Base-by-base conservation (phyloP, 495 filamentous ascomycete genomes). In the Penicillium ucsense region DNA sequence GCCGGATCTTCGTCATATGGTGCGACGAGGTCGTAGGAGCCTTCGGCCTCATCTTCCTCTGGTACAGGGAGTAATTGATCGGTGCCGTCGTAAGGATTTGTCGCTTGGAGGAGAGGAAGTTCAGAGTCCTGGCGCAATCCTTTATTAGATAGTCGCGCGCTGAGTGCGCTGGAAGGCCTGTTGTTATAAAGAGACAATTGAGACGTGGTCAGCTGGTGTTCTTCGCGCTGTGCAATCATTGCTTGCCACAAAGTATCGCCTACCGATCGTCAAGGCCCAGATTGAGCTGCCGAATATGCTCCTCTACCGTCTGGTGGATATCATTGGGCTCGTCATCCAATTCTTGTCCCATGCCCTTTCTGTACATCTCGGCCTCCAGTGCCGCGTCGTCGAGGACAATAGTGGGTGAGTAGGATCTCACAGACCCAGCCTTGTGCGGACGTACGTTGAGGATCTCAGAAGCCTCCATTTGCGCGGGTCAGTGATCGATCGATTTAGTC, bases 1-100 rank as follows among this genome's bases (percentile, higher is more conserved):
- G 52, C 46, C 6, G 8, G 32, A 27, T 55, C 53, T 27, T 53
- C 54, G 10, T 57, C 48, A 30, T 54, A 56, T 0, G 62, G 66
- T 9, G 59, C 62, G 31, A 67, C 57, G 6, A 69, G 51, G 35
- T 69, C 64, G 46, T 56, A 69, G 3, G 59, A 64, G 44, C 47
- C 31, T 3, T 41, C 52, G 28, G 58, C 55, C 47, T 60, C 54
- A 8, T 51, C 35, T 33, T 51, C 53, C 38, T 59, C 53, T 7
- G 46, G 38, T 27, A 65, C 51, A 0, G 65, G 65, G 36, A 64
- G 29, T 28, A 62, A 64, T 38, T 64, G 49, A 8, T 61, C 61
- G 6, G 55, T 53, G 27, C 56, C 60, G 38, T 66, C 57, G 20
- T 60, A 49, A 2, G 62, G 61, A 39, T 68, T 68, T 1, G 38